Base-by-base conservation (phyloP, 2,329 filamentous ascomycete species). In the Pseudocercospora cruenta region DNA sequence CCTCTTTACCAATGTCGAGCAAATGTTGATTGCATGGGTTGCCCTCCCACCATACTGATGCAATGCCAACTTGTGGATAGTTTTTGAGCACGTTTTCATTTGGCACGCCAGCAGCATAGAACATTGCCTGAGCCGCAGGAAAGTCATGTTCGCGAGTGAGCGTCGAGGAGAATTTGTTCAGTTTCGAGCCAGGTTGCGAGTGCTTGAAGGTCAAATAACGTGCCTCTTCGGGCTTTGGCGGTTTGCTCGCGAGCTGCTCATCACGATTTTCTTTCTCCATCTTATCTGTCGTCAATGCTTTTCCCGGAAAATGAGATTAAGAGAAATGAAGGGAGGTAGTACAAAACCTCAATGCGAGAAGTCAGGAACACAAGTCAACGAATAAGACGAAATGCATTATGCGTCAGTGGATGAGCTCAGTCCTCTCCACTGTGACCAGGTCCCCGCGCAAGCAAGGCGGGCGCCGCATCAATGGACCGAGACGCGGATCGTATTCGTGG, bases 41-140 rank as follows among this genome's bases (percentile, higher is more conserved):
- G 28, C 94, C 94, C 80, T 97, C 93, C 94, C 94, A 98, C 94
- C 94, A 97, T 4, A 97, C 92, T 4, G 91, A 93, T 7, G 93
- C 91, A 75, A 97, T 88, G 65, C 94, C 94, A 26, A 98, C 91
- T 70, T 98, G 94, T 12, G 94, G 92, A 61, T 91, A 91, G 64
- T 86, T 94, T 81, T 94, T 94, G 92, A 98, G 96, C 75, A 90
- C 88, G 63, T 95, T 84, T 73, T 88, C 85, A 76, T 93, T 87
- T 1, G 93, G 92, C 36, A 98, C 91, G 24, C 94, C 94, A 8
- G 94, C 93, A 14, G 91, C 94, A 80, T 96, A 98, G 22, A 98
- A 86, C 94, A 97, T 97, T 49, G 94, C 92, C 86, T 96, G 92
- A 55, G 94, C 93, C 28, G 92, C 94, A 0, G 94, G 94, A 74